Conservation (phyloP, 1,139 yeast species). For the Saccharomyces hybrid region DNA sequence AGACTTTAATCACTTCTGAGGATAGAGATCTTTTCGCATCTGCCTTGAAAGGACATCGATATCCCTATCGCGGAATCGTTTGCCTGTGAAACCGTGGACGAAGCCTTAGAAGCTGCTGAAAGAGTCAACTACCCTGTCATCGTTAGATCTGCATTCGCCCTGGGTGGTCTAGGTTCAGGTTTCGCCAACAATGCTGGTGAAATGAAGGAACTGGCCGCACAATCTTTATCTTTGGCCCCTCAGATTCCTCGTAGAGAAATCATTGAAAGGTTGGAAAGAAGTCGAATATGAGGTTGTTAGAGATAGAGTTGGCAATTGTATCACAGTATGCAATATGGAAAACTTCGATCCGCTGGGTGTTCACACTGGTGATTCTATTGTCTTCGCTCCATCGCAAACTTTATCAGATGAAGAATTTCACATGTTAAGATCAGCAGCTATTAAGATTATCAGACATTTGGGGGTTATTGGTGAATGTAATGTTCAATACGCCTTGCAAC, state of each 20-base stretch:
- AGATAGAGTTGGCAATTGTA: slow-evolving; percentile 93
- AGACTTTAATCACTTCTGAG: slow-evolving; percentile 90
- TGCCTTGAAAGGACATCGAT: slow-evolving; percentile 86
- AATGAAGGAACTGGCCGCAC: slow-evolving; percentile 77
- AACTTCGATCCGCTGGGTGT: slow-evolving; percentile 97
- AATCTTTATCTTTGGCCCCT: slow-evolving; percentile 82
- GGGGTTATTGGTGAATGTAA: slow-evolving; percentile 99
- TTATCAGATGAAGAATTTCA: slow-evolving; percentile 94
- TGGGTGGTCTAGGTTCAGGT: slow-evolving; percentile 98
- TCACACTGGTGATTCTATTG: slow-evolving; percentile 98
- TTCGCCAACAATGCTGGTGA: slow-evolving; percentile 81
- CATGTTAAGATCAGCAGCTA: slow-evolving; percentile 95
- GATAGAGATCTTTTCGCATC: slow-evolving; percentile 94
- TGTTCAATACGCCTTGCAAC: slow-evolving; percentile 93
- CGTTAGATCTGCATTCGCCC: slow-evolving; percentile 94
- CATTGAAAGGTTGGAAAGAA: slow-evolving; percentile 98
- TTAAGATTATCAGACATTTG: slow-evolving; percentile 91
- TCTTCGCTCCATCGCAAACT: slow-evolving; percentile 97
- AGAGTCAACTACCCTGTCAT: slow-evolving; percentile 90
- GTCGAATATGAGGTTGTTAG: slow-evolving; percentile 98
- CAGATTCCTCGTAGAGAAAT: slow-evolving; percentile 95
- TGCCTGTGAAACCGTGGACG: slow-evolving; percentile 90
- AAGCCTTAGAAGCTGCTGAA: slow-evolving; percentile 81
- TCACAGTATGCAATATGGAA: slow-evolving; percentile 98
- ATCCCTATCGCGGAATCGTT: slow-evolving; percentile 94